Percentiles rank a stretch among this genome's conserved stretches.
Evolutionary conservation across 2,329 filamentous ascomycete species (phyloP).

Genomic region (Escovopsis sp.): DNA sequence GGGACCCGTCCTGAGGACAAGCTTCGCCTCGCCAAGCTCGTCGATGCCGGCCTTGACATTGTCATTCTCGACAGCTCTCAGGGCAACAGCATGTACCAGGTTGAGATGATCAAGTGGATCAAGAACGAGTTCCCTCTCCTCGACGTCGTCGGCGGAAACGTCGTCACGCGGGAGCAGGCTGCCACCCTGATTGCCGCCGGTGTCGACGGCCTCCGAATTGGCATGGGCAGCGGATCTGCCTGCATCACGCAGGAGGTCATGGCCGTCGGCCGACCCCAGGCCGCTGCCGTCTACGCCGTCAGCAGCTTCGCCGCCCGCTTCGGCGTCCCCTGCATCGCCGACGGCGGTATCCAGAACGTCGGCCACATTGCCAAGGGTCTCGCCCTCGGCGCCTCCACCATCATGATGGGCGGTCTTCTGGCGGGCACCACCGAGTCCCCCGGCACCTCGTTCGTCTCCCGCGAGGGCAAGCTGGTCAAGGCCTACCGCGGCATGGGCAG

Average conservation of each 20-base stretch:
- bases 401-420: conserved; percentile 99
- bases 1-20: conserved; percentile 93
- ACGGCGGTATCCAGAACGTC: conserved; percentile 95
- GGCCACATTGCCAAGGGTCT: conserved; percentile 98
- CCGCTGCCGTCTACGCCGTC: conserved; percentile 82
- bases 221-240: conserved; percentile 95
- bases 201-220: conserved; percentile 91
- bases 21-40: conserved; percentile 67
- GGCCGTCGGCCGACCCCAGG: conserved; percentile 94
- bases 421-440: conserved; percentile 96
- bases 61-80: conserved; percentile 93
- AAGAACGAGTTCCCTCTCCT: conserved; percentile 74
- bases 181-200: conserved; percentile 83
- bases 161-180: conserved; percentile 94
- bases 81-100: conserved; percentile 96
- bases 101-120: conserved; percentile 95
- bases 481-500: conserved; percentile 98
- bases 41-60: conserved; percentile 89
- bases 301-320: conserved; percentile 81
- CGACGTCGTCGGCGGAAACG: conserved; percentile 96
- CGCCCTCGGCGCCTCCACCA: conserved; percentile 79
- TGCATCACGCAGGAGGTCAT: conserved; percentile 99
- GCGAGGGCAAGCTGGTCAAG: conserved; percentile 96
- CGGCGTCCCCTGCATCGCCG: conserved; percentile 93
- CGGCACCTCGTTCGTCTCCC: conserved; percentile 89